These are phyloP conservation scores for Thuja plicata DNA, from an alignment of 83 land plant species.

Conservation along the genomic window DNA sequence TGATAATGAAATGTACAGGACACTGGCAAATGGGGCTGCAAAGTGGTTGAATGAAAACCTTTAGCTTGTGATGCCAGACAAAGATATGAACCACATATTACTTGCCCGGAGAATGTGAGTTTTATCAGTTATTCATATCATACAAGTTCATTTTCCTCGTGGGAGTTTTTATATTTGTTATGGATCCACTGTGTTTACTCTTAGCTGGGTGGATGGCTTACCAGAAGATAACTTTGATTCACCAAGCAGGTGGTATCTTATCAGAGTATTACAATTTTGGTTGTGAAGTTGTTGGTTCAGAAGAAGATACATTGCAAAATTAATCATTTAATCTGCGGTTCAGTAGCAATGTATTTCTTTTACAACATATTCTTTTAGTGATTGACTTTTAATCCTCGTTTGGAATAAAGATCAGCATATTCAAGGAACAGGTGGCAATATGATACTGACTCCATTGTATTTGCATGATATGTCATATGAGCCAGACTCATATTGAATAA, in stretches of 20 bases:
- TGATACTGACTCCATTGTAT: neutral
- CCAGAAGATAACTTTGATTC: neutral
- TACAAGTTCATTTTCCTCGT: neutral
- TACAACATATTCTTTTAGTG: neutral
- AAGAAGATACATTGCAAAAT: neutral
- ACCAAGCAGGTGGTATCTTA: neutral
- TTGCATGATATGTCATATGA: neutral
- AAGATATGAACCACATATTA: neutral
- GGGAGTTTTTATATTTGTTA: neutral
- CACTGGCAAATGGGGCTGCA: constrained; percentile 15
- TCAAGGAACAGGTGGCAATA: neutral
- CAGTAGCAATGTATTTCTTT: neutral
- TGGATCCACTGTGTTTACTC: neutral
- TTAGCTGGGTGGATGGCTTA: neutral
- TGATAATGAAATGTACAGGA: constrained; percentile 6
- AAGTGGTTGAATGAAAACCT: constrained; percentile 17
- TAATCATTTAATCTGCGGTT: neutral
- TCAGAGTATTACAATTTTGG: neutral
- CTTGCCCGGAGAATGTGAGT: neutral
- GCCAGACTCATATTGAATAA: neutral
- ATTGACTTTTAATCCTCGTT: neutral
- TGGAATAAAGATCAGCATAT: neutral
- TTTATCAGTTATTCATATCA: neutral
- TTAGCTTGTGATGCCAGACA: constrained; percentile 3
- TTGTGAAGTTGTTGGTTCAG: neutral